Percentiles rank a stretch among this genome's conserved stretches.
These are phyloP conservation scores for Leptodermis oblonga DNA, from an alignment of 257 asterid genomes.

Conservation along the genomic window DNA sequence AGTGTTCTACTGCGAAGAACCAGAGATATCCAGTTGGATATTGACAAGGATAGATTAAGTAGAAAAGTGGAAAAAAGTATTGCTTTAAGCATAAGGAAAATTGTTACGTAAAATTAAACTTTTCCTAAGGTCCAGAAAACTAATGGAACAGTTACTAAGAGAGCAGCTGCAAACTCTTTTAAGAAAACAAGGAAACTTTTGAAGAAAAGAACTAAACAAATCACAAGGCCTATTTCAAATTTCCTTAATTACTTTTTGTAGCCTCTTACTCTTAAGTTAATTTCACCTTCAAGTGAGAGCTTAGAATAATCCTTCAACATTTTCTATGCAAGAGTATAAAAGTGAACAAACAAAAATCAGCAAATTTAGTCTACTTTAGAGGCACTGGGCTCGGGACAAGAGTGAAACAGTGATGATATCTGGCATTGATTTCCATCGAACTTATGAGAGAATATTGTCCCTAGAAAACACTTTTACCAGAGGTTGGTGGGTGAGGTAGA, in stretches of 20 bases:
- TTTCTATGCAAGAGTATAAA: too few relatives aligned
- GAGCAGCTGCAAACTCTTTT: not conserved
- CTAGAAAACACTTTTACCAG: slow-evolving; percentile 35
- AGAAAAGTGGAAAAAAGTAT: not conserved
- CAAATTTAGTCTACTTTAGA: not conserved
- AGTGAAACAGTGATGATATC: not conserved
- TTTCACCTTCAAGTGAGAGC: not conserved
- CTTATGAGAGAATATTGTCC: slow-evolving; percentile 12
- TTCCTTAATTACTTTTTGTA: too few relatives aligned
- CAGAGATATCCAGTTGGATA: not conserved
- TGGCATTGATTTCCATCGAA: not conserved
- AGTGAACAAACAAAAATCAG: too few relatives aligned
- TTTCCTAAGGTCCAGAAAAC: too few relatives aligned
- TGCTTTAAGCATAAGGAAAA: too few relatives aligned
- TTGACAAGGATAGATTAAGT: not conserved
- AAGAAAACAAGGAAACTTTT: not conserved
- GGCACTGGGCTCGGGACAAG: too few relatives aligned
- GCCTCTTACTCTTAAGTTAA: not conserved
- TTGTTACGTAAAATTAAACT: too few relatives aligned
- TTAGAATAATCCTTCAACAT: not conserved
- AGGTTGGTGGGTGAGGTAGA: slow-evolving; percentile 67
- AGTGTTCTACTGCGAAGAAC: not conserved
- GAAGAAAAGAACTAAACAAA: too few relatives aligned
- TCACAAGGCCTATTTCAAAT: too few relatives aligned
- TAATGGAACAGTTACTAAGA: too few relatives aligned